A percentile compares a stretch with the other conserved stretches of the same genome.
phyloP scores from a whole-genome alignment of 208 protist genomes.

The Trypanosomatidae sp. region DNA sequence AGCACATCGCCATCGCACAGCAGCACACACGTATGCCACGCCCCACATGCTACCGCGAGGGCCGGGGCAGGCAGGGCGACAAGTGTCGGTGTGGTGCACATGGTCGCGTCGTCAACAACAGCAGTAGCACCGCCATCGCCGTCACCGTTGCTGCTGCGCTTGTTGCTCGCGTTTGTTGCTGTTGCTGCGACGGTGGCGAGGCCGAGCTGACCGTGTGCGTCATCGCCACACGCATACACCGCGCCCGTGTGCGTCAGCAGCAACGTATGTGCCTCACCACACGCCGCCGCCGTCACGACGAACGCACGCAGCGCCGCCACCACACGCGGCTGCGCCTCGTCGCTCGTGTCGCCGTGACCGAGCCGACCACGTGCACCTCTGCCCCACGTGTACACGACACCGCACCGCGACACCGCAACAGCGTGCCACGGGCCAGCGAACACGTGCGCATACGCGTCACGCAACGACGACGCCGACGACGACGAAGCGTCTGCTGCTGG shows the following conservation, averaged over 20 bases:
- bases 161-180: too few relatives aligned
- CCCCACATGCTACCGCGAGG: slow-evolving; percentile 38
- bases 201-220: slow-evolving; percentile 46
- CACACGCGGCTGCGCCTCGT: slow-evolving; percentile 18
- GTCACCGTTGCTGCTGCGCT: too few relatives aligned
- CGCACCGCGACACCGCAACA: slow-evolving; percentile 25
- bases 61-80: slow-evolving; percentile 26
- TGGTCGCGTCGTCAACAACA: slow-evolving; percentile 38
- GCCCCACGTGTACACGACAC: slow-evolving; percentile 66
- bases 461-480: slow-evolving; percentile 25
- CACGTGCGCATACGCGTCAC: slow-evolving; percentile 41
- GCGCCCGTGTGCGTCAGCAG: slow-evolving; percentile 36
- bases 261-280: slow-evolving; percentile 37
- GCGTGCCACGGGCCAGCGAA: slow-evolving; percentile 48
- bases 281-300: slow-evolving; percentile 39
- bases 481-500: too few relatives aligned
- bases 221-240: slow-evolving; percentile 67
- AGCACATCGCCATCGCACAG: slow-evolving; percentile 61
- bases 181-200: slow-evolving; percentile 10
- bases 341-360: slow-evolving; percentile 27
- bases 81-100: slow-evolving; percentile 11
- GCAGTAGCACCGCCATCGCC: slow-evolving; percentile 39
- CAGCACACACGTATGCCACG: slow-evolving; percentile 46
- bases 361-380: slow-evolving; percentile 31
- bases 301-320: slow-evolving; percentile 24